Evolutionary conservation across 805 yeast species (phyloP), one percentile per base, ranked within the genome.

Genomic region (Cyberlindnera mrakii): DNA sequence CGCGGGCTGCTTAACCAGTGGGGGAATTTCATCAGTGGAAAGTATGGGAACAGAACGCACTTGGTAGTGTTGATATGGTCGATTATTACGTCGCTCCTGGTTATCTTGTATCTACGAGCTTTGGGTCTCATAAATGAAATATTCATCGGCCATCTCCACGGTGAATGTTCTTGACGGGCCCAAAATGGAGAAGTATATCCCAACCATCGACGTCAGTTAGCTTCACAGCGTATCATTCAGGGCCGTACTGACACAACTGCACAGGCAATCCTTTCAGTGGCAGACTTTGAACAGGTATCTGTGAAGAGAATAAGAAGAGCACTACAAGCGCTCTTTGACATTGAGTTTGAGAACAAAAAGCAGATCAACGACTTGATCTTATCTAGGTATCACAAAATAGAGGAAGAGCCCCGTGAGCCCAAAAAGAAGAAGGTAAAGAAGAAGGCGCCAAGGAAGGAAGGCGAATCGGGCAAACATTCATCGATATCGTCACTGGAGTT

Each of bases 281-380:
- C 90, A 1, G 83, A 85, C 53, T 68, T 84, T 29, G 82, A 81
- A 46, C 70, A 75, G 47, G 78, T 85, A 14, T 77, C 90, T 0
- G 88, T 84, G 6, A 83, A 82, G 59, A 74, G 76, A 57, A 77
- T 86, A 19, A 67, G 95, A 47, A 71, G 72, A 46, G 91, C 90
- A 0, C 55, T 86, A n/a, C 87, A 81, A 57, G 85, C 77, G 47
- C 66, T 86, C 29, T 84, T 80, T 53, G 75, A 72, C 5, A 67
- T 72, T 1, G 79, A 82, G 49, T 67, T 84, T 35, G 65, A 67
- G 0, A 15, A 73, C 45, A 66, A 82, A 71, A 74, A 78, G 51
- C 72, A 63, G 20, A 68, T 85, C 36, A 83, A 82, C 50, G 78
- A 74, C 3, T 52, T 80, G 31, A 82, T 85, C 35, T 59, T 83